phyloP scores from a whole-genome alignment of 2,329 filamentous ascomycete genomes.

The Mycosphaerelloides madeirae region DNA sequence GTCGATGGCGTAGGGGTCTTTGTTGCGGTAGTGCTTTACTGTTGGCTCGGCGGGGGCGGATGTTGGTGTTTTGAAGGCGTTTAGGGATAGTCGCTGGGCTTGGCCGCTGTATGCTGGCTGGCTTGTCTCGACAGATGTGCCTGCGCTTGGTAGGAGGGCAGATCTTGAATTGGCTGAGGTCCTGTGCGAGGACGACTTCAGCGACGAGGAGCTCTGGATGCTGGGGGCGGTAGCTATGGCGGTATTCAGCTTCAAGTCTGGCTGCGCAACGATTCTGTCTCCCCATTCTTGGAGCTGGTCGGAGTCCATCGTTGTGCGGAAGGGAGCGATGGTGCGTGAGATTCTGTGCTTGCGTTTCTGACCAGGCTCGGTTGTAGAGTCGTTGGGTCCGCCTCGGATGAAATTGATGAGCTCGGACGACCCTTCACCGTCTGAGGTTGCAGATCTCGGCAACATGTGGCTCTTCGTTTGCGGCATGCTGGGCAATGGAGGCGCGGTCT shows the following conservation, averaged over 20 bases:
- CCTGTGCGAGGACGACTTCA: slow-evolving; percentile 20
- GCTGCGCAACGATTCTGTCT: slow-evolving; percentile 27
- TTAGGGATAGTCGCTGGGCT: slow-evolving; percentile 10
- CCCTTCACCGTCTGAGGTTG: slow-evolving; percentile 62
- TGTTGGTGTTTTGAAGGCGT: not conserved
- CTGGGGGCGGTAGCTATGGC: slow-evolving; percentile 10
- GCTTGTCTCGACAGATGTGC: slow-evolving; percentile 8
- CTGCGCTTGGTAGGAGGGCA: slow-evolving; percentile 11
- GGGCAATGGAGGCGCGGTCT: slow-evolving; percentile 28
- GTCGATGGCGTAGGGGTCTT: slow-evolving; percentile 92
- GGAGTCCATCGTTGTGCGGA: slow-evolving; percentile 79
- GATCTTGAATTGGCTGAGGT: slow-evolving; percentile 41
- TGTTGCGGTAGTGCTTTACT: slow-evolving; percentile 70
- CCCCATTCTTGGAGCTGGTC: slow-evolving; percentile 58
- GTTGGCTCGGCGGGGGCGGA: slow-evolving; percentile 5
- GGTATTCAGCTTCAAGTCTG: slow-evolving; percentile 19
- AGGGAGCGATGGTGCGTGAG: slow-evolving; percentile 76
- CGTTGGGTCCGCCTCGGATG: slow-evolving; percentile 72
- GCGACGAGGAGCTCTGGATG: slow-evolving; percentile 12
- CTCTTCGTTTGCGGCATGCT: slow-evolving; percentile 20
- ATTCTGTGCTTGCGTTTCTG: slow-evolving; percentile 58
- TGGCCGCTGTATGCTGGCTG: slow-evolving; percentile 17
- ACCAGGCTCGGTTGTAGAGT: slow-evolving; percentile 36
- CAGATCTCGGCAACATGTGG: slow-evolving; percentile 26
- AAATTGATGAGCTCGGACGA: slow-evolving; percentile 93